A percentile compares a stretch with the other conserved stretches of the same genome.
Conservation (phyloP, 805 yeast species). For the Metschnikowia colocasiae region DNA sequence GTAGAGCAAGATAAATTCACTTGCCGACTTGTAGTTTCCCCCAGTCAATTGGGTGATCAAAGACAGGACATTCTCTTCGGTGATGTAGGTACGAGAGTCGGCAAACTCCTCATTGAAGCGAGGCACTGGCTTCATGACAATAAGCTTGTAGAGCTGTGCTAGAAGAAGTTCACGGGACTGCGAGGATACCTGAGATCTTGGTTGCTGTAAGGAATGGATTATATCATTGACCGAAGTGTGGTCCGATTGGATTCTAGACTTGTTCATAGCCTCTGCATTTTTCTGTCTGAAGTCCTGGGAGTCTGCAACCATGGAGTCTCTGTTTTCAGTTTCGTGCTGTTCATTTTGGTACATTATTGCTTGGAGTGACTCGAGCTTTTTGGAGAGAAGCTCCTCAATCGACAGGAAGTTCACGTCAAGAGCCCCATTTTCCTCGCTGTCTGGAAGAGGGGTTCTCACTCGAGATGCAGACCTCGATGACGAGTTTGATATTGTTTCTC, state of each 20-base stretch:
- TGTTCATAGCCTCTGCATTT: constrained; percentile 29
- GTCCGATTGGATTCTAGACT: constrained; percentile 33
- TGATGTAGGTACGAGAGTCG: constrained; percentile 32
- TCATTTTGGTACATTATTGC: constrained; percentile 16
- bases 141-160: constrained; percentile 48
- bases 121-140: constrained; percentile 39
- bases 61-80: constrained; percentile 32
- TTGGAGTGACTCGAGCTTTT: constrained; percentile 31
- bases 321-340: constrained; percentile 16
- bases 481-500: constrained; percentile 22
- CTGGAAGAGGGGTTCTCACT: constrained; percentile 33
- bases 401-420: constrained; percentile 33
- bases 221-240: constrained; percentile 43
- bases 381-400: constrained; percentile 33
- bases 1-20: constrained; percentile 41
- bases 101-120: constrained; percentile 33
- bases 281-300: constrained; percentile 26
- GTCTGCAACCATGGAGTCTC: constrained; percentile 21
- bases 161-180: constrained; percentile 46
- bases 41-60: constrained; percentile 33
- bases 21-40: constrained; percentile 33
- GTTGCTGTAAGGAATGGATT: constrained; percentile 37
- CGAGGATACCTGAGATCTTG: constrained; percentile 45
- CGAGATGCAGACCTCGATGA: constrained; percentile 33
- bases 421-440: constrained; percentile 34